Base-by-base conservation (phyloP, 148 eudicot genomes). In the Drosera capensis region DNA sequence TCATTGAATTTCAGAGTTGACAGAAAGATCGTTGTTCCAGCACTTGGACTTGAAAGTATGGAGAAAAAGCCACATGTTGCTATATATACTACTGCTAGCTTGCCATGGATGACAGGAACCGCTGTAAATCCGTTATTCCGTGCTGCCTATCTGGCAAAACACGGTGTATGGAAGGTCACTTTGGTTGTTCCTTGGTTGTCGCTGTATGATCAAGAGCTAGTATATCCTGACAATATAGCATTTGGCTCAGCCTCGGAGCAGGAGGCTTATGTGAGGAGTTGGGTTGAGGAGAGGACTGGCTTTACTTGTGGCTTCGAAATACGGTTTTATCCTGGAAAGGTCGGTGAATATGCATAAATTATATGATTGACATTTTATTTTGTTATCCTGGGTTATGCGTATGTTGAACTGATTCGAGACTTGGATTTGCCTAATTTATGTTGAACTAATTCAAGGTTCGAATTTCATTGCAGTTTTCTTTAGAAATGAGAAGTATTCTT, bases 71-170 rank as follows among this genome's bases (percentile, higher is more conserved):
- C 70, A 60, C 83, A 80, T 55, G 71, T 88, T 29, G 81, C 86
- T 5, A 83, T 88, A 68, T 83, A 77, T 60, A 88, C 96, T 11
- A 88, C 96, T 23, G 96, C 96, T 42, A 88, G 96, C 71, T 71
- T 88, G n/a, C n/a, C n/a, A n/a, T n/a, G n/a, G n/a, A n/a, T n/a
- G n/a, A n/a, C n/a, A n/a, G n/a, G n/a, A n/a, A 45, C 96, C 18
- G 74, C 96, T 40, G 94, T 88, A 13, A 88, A 88, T 52, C 96
- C 96, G 45, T 63, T 88, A 31, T 88, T 88, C 44, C 94, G 96
- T 55, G 96, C 96, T 29, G 79, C 76, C 6, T 88, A 88, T 67
- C 81, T 88, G 17, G 86, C 81, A 26, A 80, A 83, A 71, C 73
- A 67, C 39, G 92, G 52, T n/a, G 59, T 55, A 45, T 62, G 74